Percentiles rank a stretch among this genome's conserved stretches.
These are phyloP conservation scores for Xenosphaeropsis pyriputrescens DNA, from an alignment of 2,329 filamentous ascomycete species.

Conservation along the genomic window DNA sequence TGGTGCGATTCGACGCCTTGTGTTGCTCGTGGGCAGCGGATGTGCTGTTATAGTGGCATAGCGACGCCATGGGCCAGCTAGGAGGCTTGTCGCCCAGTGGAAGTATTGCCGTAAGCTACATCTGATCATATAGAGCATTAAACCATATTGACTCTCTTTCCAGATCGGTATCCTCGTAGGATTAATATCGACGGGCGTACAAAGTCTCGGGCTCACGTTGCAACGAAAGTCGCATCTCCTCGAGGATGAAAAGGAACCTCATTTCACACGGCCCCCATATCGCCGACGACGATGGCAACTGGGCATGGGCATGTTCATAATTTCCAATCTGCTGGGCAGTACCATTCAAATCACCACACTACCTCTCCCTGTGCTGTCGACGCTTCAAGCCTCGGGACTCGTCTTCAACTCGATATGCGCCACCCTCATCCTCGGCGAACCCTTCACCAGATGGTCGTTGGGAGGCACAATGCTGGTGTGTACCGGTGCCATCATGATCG, in stretches of 20 bases:
- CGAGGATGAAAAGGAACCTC: conserved; percentile 82
- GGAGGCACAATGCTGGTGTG: conserved; percentile 82
- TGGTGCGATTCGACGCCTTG: no score
- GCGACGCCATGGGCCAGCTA: conserved; percentile 47
- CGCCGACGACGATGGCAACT: conserved; percentile 87
- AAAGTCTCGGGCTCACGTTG: conserved; percentile 86
- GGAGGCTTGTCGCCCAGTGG: conserved; percentile 65
- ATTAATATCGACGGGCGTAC: conserved; percentile 82
- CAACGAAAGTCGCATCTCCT: conserved; percentile 97
- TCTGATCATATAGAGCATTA: no score
- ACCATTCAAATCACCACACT: conserved; percentile 96
- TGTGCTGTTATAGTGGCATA: conserved; percentile 9
- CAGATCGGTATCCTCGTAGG: conserved; percentile 90
- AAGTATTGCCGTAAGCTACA: conserved; percentile 53
- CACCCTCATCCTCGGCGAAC: conserved; percentile 79
- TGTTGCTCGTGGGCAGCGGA: conserved; percentile 6
- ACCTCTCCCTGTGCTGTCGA: conserved; percentile 85
- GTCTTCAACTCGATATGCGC: conserved; percentile 99
- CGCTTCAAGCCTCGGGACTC: conserved; percentile 84
- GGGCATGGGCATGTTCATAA: conserved; percentile 93
- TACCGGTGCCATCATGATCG: conserved; percentile 78
- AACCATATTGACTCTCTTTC: neutral
- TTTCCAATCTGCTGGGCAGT: conserved; percentile 87
- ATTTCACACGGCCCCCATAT: conserved; percentile 74
- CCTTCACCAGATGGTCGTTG: conserved; percentile 88